Base-by-base conservation (phyloP, 1,284 basidiomycete genomes). In the Microbotryomycetes sp. region DNA sequence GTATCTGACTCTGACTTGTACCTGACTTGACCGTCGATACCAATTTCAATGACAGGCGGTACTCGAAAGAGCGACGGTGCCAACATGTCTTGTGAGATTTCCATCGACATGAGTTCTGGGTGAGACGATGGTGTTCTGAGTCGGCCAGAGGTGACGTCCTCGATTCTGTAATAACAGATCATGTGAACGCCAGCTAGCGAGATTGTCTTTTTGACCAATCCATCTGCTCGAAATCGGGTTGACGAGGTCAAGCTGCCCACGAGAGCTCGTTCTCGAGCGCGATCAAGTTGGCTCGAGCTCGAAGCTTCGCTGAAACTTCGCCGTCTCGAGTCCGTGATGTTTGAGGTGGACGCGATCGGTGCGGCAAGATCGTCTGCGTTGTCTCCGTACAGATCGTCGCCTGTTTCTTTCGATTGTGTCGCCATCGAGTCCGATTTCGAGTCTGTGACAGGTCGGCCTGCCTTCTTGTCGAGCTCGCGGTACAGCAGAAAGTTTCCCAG, bases 401-500 rank as follows among this genome's bases (percentile, higher is more conserved):
- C 19, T 42, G 36, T 19, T 42, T 42, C 36, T 42, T 42, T 42
- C 12, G 36, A 12, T n/a, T n/a, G 49, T 6, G 54, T 49, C 29
- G 45, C 22, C 15, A 4, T 51, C 25, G 30, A 28, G 36, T 49
- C 31, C 26, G 15, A 47, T 28, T 14, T 46, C 9, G 19, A 12
- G 26, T 58, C 63, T 50, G 60, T 50, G 16, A 55, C 0, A 31
- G 48, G 26, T 6, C 49, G 48, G 5, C 25, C 12, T 29, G 22
- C n/a, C 71, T 73, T 81, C 78, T 89, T 90, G 76, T 92, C 88
- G 2, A 89, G 91, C 77, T 94, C 91, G 64, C 91, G 85, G 77
- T 96, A 96, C 60, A 94, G 86, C 68, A 97, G 80, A 74, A 97
- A 97, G 77, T 97, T 97, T 73, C 89, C 90, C 51, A 97, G 80